Evolutionary conservation across 441 rosid species (phyloP), one percentile per base, ranked within the genome.

Genomic region (Sinapis alba): DNA sequence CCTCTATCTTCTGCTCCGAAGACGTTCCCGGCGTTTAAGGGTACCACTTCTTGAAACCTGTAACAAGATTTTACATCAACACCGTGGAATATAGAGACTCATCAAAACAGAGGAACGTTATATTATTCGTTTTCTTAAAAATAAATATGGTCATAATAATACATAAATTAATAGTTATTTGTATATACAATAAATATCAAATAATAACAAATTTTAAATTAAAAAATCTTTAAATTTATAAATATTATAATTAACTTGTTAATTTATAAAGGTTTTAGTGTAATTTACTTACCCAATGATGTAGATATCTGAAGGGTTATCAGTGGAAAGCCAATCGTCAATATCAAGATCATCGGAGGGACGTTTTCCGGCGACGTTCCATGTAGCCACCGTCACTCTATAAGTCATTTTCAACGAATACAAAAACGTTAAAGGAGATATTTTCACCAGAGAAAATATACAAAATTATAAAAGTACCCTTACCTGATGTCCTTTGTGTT

Each of bases 1-100:
- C 90, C 83, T 76, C 68, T 78, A 60, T 93, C 97, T 85, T 96
- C 99, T 47, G 98, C 97, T 71, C 99, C 99, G 7, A 96, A 83
- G 30, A 96, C 97, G 64, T 96, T 96, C 45, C 96, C 99, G 20
- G 99, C 98, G 85, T 79, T 96, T 87, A 96, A 60, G 26, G 99
- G 98, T 65, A 96, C 99, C 12, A 96, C 93, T 87, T 96, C 99
- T 76, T 96, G 98, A 78, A 96, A 92, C 68, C 99, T 96, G 79
- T 26, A 32, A 57, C 63, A 13, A 24, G 1, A 24, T 20, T 36
- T 43, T 8, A 23, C 36, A 24, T 62, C 2, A 15, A 15, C 20
- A 47, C 23, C 11, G 11, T 16, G 21, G 21, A n/a, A 23, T 7
- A 41, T 13, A 20, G 4, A 57, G 19, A 4, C 21, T 34, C 56